These are phyloP conservation scores for Ogataea hybrid DNA, from an alignment of 1,139 yeast species.

Conservation along the genomic window DNA sequence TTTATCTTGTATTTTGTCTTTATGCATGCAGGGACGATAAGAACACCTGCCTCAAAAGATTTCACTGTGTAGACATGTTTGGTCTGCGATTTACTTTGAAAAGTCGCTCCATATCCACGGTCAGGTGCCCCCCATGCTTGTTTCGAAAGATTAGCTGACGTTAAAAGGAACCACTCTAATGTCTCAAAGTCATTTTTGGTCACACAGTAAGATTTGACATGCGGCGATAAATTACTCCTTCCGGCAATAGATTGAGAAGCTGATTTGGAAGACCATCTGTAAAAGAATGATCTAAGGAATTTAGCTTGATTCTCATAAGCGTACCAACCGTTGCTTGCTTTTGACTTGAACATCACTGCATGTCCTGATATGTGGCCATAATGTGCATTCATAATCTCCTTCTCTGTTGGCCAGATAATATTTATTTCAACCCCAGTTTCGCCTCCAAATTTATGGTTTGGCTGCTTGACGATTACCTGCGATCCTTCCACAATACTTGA, in stretches of 20 bases:
- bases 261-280: constrained; percentile 25
- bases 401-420: constrained; percentile 53
- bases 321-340: constrained; percentile 24
- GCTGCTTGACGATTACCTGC: constrained; percentile 19
- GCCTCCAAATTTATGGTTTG: constrained; percentile 30
- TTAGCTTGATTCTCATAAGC: constrained; percentile 28
- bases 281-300: constrained; percentile 21
- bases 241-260: constrained; percentile 23
- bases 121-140: constrained; percentile 68
- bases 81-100: constrained; percentile 27
- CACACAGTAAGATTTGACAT: constrained; percentile 45
- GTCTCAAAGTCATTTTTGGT: constrained; percentile 48
- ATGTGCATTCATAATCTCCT: constrained; percentile 45
- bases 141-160: constrained; percentile 63
- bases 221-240: constrained; percentile 39
- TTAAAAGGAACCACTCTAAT: constrained; percentile 61
- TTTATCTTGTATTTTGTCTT: constrained; percentile 12
- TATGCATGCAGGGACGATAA: constrained; percentile 35
- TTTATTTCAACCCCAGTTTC: constrained; percentile 41
- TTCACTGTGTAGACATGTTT: constrained; percentile 28
- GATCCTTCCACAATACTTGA: constrained; percentile 38
- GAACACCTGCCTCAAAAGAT: constrained; percentile 58
- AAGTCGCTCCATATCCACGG: constrained; percentile 26
- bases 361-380: constrained; percentile 42
- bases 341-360: constrained; percentile 52